Conservation (phyloP, 2,329 filamentous ascomycete species). For the Aspergillus texensis region DNA sequence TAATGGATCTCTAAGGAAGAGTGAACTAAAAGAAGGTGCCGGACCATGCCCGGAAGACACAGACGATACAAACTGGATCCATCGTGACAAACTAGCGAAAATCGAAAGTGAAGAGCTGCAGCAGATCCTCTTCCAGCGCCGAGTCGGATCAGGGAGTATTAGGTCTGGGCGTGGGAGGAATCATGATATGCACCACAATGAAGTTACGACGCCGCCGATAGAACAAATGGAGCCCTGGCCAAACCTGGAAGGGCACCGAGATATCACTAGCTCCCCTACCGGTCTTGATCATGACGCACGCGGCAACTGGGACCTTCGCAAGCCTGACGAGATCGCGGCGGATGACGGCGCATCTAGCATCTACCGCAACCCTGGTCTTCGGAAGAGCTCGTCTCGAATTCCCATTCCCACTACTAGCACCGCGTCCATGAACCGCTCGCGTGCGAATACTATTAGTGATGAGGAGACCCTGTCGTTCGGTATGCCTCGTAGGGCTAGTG, state of each 20-base stretch:
- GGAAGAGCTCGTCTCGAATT: conserved; percentile 76
- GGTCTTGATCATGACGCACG: conserved; percentile 48
- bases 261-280: conserved; percentile 33
- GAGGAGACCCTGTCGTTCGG: conserved; percentile 62
- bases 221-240: conserved; percentile 41
- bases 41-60: conserved; percentile 19
- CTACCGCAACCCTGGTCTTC: conserved; percentile 54
- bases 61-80: conserved; percentile 52
- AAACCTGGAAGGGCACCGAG: conserved; percentile 35
- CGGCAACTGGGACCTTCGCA: conserved; percentile 70
- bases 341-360: conserved; percentile 51
- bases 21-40: conserved; percentile 24
- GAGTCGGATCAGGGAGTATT: conserved; percentile 38
- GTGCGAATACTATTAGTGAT: conserved; percentile 61
- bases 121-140: conserved; percentile 47
- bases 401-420: conserved; percentile 82
- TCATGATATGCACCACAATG: conserved; percentile 38
- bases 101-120: conserved; percentile 56
- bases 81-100: conserved; percentile 53
- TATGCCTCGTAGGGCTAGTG: conserved; percentile 70
- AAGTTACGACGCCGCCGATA: conserved; percentile 29
- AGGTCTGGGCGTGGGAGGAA: conserved; percentile 41
- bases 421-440: conserved; percentile 67
- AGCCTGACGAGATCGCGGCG: conserved; percentile 74
- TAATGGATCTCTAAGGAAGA: conserved; percentile 18